Conservation (phyloP, 2,329 filamentous ascomycete genomes). For the Pseudogymnoascus sp. region DNA sequence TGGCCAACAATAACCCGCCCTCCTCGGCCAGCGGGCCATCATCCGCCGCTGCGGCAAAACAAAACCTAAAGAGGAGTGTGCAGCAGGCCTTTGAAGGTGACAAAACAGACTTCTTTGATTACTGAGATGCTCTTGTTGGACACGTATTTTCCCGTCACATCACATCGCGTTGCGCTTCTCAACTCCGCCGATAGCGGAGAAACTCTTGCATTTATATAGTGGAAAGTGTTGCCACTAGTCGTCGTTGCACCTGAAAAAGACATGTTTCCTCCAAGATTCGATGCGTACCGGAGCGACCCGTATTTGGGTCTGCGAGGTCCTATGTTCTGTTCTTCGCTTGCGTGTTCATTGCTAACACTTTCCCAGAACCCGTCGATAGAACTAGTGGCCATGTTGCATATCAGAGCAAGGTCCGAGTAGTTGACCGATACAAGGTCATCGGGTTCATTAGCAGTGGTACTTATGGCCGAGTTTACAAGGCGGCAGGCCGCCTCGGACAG, state of each 20-base stretch:
- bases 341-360: slow-evolving; percentile 29
- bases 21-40: slow-evolving; percentile 25
- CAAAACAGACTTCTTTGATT: slow-evolving; percentile 9
- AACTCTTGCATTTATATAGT: slow-evolving; percentile 5
- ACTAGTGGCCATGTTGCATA: slow-evolving; percentile 42
- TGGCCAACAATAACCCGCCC: slow-evolving; percentile 25
- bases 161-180: not conserved
- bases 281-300: slow-evolving; percentile 17
- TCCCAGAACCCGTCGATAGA: slow-evolving; percentile 45
- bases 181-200: not conserved
- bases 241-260: slow-evolving; percentile 11
- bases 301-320: slow-evolving; percentile 12
- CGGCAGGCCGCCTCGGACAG: slow-evolving; percentile 64
- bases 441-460: slow-evolving; percentile 98
- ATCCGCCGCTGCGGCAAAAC: slow-evolving; percentile 27
- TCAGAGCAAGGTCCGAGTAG: slow-evolving; percentile 75
- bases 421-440: slow-evolving; percentile 90
- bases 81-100: slow-evolving; percentile 55
- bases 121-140: slow-evolving; percentile 16
- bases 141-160: slow-evolving; percentile 1
- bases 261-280: slow-evolving; percentile 24
- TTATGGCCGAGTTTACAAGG: slow-evolving; percentile 97
- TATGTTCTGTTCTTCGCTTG: slow-evolving; percentile 25
- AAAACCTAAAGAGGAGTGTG: slow-evolving; percentile 49
- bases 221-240: slow-evolving; percentile 9